Percentiles rank a stretch among this genome's conserved stretches.
phyloP scores from a whole-genome alignment of 148 eudicot genomes.

The Persicaria maculosa region DNA sequence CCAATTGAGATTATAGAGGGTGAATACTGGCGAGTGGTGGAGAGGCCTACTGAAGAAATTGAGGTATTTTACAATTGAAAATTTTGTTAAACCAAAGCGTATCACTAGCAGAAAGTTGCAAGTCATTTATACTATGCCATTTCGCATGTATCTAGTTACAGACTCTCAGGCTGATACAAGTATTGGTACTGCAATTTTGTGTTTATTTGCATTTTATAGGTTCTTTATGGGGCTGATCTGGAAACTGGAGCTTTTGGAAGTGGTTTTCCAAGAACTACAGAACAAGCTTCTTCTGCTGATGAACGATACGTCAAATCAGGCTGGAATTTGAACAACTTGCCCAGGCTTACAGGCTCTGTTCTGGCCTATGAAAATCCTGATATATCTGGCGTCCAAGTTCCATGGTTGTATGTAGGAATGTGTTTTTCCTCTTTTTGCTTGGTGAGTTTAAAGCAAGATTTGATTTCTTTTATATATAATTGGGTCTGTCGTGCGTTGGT shows the following conservation, averaged over 20 bases:
- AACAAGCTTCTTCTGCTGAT: conserved; percentile 38
- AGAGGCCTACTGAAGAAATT: conserved; percentile 92
- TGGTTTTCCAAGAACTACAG: conserved; percentile 67
- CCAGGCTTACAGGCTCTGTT: conserved; percentile 89
- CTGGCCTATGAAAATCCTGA: conserved; percentile 83
- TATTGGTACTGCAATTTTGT: neutral
- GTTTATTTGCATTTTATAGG: conserved; percentile 31
- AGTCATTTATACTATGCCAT: neutral
- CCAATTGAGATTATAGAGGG: conserved; percentile 83
- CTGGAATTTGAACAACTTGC: conserved; percentile 97
- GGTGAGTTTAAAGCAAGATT: conserved; percentile 47
- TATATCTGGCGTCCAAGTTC: conserved; percentile 96
- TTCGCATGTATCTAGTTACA: neutral
- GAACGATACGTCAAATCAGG: conserved; percentile 69
- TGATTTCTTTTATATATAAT: neutral
- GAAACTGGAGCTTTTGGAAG: conserved; percentile 96
- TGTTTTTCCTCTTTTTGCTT: conserved; percentile 98
- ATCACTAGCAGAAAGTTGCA: neutral
- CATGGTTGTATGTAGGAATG: conserved; percentile 99
- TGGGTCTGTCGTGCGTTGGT: neutral
- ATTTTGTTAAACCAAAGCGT: neutral
- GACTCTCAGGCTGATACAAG: neutral
- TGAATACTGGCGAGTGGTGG: conserved; percentile 97
- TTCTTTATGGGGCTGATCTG: conserved; percentile 95
- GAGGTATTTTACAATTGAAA: conserved; percentile 44